Evolutionary conservation across 768 basidiomycete species (phyloP).

Genomic region (Amanita pallidorosea): DNA sequence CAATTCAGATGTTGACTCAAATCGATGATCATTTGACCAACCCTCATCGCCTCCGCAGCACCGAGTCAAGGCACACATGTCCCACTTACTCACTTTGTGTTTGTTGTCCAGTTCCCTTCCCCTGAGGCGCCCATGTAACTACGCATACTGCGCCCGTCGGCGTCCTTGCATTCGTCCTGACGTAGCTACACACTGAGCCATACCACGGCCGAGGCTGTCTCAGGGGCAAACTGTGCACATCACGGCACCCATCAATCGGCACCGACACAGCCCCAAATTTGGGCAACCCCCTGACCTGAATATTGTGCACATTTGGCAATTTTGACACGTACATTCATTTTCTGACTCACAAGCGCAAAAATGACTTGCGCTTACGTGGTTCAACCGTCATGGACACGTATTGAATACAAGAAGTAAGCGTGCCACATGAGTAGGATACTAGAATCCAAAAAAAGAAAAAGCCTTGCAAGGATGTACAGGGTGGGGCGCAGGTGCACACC

Average conservation of each 20-base stretch:
- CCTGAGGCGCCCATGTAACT: too few relatives aligned
- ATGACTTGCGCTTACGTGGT: background rate
- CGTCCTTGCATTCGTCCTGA: background rate
- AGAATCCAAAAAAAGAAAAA: too few relatives aligned
- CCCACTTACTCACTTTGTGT: too few relatives aligned
- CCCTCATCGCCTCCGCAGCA: constrained; percentile 4
- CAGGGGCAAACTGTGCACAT: background rate
- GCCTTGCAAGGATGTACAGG: too few relatives aligned
- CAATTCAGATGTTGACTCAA: background rate
- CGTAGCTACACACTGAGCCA: background rate
- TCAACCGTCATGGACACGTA: too few relatives aligned
- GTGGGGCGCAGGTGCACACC: too few relatives aligned
- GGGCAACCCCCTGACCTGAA: background rate
- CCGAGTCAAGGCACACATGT: background rate
- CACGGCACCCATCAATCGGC: background rate
- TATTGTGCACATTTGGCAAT: too few relatives aligned
- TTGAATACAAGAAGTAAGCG: too few relatives aligned
- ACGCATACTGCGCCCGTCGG: background rate
- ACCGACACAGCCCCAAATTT: background rate
- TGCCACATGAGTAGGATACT: too few relatives aligned
- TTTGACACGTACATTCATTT: background rate
- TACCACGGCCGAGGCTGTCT: too few relatives aligned
- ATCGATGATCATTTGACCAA: background rate
- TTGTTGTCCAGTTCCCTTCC: background rate
- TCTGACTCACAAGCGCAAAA: background rate